Evolutionary conservation across 768 basidiomycete species (phyloP).

Genomic region (Phanerodontia chrysosporium): DNA sequence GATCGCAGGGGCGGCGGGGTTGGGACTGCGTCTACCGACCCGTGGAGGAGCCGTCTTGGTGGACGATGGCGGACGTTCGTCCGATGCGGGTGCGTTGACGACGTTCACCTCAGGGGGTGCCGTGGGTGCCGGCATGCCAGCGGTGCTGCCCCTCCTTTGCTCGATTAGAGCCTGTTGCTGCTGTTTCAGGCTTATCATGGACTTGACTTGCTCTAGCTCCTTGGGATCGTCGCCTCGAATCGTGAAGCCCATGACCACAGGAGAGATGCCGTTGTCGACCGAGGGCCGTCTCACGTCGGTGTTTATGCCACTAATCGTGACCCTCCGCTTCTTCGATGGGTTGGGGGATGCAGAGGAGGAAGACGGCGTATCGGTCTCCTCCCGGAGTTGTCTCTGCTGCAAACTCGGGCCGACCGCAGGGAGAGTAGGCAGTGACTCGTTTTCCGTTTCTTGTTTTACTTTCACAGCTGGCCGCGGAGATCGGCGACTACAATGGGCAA

Average conservation of each 20-base stretch:
- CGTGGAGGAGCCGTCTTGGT: slow-evolving; percentile 24
- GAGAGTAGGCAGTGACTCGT: slow-evolving; percentile 3
- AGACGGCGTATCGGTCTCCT: slow-evolving; percentile 51
- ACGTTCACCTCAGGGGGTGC: slow-evolving; percentile 23
- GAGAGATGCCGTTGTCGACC: slow-evolving; percentile 42
- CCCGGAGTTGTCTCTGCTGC: slow-evolving; percentile 15
- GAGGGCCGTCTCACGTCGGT: slow-evolving; percentile 44
- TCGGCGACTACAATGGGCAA: slow-evolving; percentile 31
- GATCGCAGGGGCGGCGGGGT: slow-evolving; percentile 16
- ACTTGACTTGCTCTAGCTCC: slow-evolving; percentile 58
- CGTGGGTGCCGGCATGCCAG: slow-evolving; percentile 18
- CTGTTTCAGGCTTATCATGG: slow-evolving; percentile 60
- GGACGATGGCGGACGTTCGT: slow-evolving; percentile 19
- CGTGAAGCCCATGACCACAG: slow-evolving; percentile 60
- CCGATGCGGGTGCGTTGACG: slow-evolving; percentile 16
- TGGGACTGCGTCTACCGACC: slow-evolving; percentile 38
- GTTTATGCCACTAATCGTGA: slow-evolving; percentile 65
- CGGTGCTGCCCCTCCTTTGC: slow-evolving; percentile 61
- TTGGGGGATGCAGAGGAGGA: slow-evolving; percentile 38
- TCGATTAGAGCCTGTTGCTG: slow-evolving; percentile 70
- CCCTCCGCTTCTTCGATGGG: slow-evolving; percentile 60
- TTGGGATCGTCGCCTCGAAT: slow-evolving; percentile 54
- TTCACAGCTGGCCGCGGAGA: slow-evolving; percentile 40
- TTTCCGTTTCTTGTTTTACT: slow-evolving; percentile 38
- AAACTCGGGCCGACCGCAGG: not conserved